These are phyloP conservation scores for Ajuga reptans DNA, from an alignment of 305 asterid genomes.

Conservation along the genomic window DNA sequence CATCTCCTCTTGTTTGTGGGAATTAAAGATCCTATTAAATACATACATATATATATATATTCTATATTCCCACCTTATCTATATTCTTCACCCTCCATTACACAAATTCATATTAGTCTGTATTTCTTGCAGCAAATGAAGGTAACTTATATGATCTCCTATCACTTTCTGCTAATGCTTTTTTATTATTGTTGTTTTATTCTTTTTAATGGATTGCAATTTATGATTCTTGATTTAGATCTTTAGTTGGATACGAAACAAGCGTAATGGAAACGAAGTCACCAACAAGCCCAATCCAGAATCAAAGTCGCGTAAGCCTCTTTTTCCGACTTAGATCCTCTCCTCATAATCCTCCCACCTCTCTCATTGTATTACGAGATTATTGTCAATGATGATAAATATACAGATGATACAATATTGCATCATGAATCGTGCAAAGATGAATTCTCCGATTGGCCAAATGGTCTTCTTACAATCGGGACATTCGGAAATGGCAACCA, in stretches of 20 bases:
- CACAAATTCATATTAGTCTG: slow-evolving; percentile 14
- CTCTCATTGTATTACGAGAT: no score
- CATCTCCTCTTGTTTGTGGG: slow-evolving; percentile 31
- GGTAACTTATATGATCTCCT: no score
- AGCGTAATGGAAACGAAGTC: slow-evolving; percentile 36
- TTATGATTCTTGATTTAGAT: slow-evolving; percentile 36
- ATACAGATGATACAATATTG: neutral
- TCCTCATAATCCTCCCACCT: no score
- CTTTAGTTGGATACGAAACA: slow-evolving; percentile 60
- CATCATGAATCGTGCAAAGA: slow-evolving; percentile 24
- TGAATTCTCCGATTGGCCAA: slow-evolving; percentile 66
- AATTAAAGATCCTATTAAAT: slow-evolving; percentile 6
- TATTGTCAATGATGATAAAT: neutral
- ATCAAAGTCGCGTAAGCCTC: slow-evolving; percentile 35
- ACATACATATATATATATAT: neutral
- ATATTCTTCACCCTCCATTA: neutral
- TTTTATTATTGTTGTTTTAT: neutral
- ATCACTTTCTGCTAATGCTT: neutral
- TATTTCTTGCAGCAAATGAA: slow-evolving; percentile 36
- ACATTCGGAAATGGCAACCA: slow-evolving; percentile 51
- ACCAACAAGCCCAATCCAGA: slow-evolving; percentile 24
- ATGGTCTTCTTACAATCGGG: slow-evolving; percentile 61
- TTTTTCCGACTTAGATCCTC: neutral
- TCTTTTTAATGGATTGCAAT: slow-evolving; percentile 4
- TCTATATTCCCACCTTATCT: slow-evolving; percentile 21